A percentile compares a stretch with the other conserved stretches of the same genome.
Evolutionary conservation across 1,284 basidiomycete species (phyloP).

Genomic region (Malassezia equina): DNA sequence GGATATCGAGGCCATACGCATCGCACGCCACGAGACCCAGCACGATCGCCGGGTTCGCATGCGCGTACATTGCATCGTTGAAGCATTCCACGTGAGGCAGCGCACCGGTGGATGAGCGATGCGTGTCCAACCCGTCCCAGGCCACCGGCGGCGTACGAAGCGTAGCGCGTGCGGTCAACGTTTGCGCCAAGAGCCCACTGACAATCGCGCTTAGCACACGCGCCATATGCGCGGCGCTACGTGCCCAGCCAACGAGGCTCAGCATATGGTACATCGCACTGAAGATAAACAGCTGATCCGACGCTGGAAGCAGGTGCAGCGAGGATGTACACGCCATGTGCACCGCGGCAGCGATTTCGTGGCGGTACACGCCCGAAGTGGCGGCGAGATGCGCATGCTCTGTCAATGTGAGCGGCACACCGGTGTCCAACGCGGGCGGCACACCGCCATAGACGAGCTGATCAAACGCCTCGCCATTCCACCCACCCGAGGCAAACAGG

Average conservation of each 20-base stretch:
- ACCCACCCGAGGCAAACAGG: slow-evolving; percentile 40
- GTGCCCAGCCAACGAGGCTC: slow-evolving; percentile 35
- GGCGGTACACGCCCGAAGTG: slow-evolving; percentile 27
- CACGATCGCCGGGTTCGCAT: slow-evolving; percentile 26
- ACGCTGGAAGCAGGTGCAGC: slow-evolving; percentile 30
- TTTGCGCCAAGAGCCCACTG: slow-evolving; percentile 24
- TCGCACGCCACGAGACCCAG: slow-evolving; percentile 42
- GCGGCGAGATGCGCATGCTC: slow-evolving; percentile 30
- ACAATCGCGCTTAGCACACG: slow-evolving; percentile 33
- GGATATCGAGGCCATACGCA: slow-evolving; percentile 40
- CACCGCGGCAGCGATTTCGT: slow-evolving; percentile 38
- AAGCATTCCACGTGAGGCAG: not conserved
- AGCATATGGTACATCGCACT: slow-evolving; percentile 32
- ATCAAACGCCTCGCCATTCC: slow-evolving; percentile 46
- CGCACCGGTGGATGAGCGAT: too few species aligned
- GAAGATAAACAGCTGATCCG: slow-evolving; percentile 38
- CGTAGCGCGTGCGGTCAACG: not conserved
- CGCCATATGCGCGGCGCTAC: slow-evolving; percentile 35
- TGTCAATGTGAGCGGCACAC: slow-evolving; percentile 20
- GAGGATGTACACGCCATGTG: slow-evolving; percentile 32
- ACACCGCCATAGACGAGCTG: slow-evolving; percentile 44
- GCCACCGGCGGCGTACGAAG: not conserved
- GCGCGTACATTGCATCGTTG: not conserved
- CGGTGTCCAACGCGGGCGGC: slow-evolving; percentile 35
- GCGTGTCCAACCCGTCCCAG: not conserved